Percentiles rank a stretch among this genome's conserved stretches.
These are phyloP conservation scores for Fusarium xylarioides DNA, from an alignment of 2,329 filamentous ascomycete genomes.

Conservation along the genomic window DNA sequence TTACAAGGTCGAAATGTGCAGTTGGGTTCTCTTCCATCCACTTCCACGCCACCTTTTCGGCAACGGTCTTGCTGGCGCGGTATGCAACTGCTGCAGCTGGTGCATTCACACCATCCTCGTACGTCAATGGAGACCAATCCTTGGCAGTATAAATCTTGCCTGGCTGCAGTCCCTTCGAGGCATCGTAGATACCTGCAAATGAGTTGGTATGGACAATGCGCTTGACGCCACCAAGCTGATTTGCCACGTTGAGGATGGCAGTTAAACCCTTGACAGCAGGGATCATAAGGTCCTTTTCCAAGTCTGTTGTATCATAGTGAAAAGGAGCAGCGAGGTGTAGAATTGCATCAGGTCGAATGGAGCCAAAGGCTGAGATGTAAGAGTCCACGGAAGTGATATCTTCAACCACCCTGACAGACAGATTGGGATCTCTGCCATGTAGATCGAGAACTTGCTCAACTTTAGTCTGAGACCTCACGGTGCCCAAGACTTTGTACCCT, in stretches of 20 bases:
- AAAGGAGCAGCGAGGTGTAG: slow-evolving; percentile 2
- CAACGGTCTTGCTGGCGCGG: background rate
- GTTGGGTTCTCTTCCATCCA: background rate
- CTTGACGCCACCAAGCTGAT: background rate
- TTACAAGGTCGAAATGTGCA: background rate
- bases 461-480: background rate
- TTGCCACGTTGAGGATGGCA: background rate
- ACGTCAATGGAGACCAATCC: slow-evolving; percentile 4
- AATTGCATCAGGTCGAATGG: background rate
- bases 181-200: slow-evolving; percentile 11
- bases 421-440: background rate
- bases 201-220: slow-evolving; percentile 11
- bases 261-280: slow-evolving; percentile 3
- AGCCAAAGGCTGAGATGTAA: background rate
- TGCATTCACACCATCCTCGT: background rate
- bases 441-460: background rate
- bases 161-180: background rate
- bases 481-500: background rate
- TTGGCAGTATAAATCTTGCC: background rate
- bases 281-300: slow-evolving; percentile 7
- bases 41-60: slow-evolving; percentile 5
- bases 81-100: background rate
- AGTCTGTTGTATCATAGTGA: background rate
- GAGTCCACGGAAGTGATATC: background rate
- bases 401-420: background rate